Conservation (phyloP, 2,329 filamentous ascomycete species). For the Penicillium sp. region DNA sequence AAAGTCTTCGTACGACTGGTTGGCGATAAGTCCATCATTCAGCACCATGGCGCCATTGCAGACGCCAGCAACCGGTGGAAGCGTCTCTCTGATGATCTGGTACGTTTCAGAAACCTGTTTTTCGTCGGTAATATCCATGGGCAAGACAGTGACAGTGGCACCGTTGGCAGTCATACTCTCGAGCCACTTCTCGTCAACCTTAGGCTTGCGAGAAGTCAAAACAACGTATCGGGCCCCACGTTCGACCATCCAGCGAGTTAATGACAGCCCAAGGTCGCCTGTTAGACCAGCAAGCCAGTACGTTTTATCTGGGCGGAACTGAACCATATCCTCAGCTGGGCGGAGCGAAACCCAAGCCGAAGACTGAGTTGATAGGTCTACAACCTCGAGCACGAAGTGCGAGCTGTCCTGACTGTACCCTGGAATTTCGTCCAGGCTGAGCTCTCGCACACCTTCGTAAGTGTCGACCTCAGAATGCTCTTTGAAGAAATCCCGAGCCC, state of each 20-base stretch:
- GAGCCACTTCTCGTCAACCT: constrained; percentile 13
- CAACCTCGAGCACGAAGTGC: too few relatives aligned
- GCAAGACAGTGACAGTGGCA: too few relatives aligned
- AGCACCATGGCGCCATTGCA: constrained; percentile 38
- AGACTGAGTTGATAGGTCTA: too few relatives aligned
- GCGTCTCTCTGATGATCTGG: not conserved
- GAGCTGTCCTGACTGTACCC: too few relatives aligned
- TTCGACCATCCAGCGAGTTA: constrained; percentile 27
- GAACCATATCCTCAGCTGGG: too few relatives aligned
- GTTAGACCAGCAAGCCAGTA: constrained; percentile 28
- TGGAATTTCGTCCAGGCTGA: too few relatives aligned
- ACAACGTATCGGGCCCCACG: constrained; percentile 26
- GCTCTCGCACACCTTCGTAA: too few relatives aligned
- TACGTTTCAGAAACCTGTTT: not conserved
- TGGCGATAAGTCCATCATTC: constrained; percentile 28
- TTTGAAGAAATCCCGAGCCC: too few relatives aligned
- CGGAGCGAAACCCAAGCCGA: too few relatives aligned
- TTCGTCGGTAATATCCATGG: constrained; percentile 3
- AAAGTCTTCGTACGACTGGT: constrained; percentile 31
- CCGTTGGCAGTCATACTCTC: not conserved
- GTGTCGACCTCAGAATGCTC: too few relatives aligned
- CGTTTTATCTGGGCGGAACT: constrained; percentile 18
- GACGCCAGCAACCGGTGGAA: constrained; percentile 33
- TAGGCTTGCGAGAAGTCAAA: constrained; percentile 29
- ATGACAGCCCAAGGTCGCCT: constrained; percentile 27